Base-by-base conservation (phyloP, 2,329 filamentous ascomycete species). In the Periconia sp. region DNA sequence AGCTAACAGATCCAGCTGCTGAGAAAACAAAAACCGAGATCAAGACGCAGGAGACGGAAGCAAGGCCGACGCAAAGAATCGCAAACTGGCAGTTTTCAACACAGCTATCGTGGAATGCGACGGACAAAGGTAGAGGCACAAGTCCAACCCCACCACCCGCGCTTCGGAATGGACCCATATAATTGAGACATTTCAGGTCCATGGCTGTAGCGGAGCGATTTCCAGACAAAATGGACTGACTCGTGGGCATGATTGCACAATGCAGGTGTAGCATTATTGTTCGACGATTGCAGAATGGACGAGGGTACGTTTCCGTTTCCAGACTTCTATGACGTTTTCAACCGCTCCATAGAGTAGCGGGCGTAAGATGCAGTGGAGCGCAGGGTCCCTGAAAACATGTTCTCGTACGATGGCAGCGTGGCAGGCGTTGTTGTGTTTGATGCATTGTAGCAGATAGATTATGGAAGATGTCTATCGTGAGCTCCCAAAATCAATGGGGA, bases 281-380 rank as follows among this genome's bases (percentile, higher is more conserved):
- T 61, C 67, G 63, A 63, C 59, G 33, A 11, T 53, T 66, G 65
- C 65, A 65, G 63, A 55, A 63, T 64, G 56, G 55, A 56, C 54
- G 59, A 62, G 57, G 58, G 55, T 67, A 54, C 70, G 65, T 70
- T 69, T 59, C 70, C 68, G 47, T 58, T 70, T 71, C 60, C 55
- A 69, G 68, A 63, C 58, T 59, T 64, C 65, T 52, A 72, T 73
- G 70, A 73, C 69, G 68, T 64, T 56, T 52, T 61, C 51, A 60
- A 65, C 62, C 47, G 20, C 40, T 44, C 1, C 27, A 46, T 46
- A 20, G 41, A n/a, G 45, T 18, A 27, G 41, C 45, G 49, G 20
- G 35, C n/a, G 35, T n/a, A 8, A 27, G 23, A 27, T 3, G 23
- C 8, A 27, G 3, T 42, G 35, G 2, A 30, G n/a, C 35, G 35